These are phyloP conservation scores for Rhynchosporium secalis DNA, from an alignment of 2,329 filamentous ascomycete genomes.

Conservation along the genomic window DNA sequence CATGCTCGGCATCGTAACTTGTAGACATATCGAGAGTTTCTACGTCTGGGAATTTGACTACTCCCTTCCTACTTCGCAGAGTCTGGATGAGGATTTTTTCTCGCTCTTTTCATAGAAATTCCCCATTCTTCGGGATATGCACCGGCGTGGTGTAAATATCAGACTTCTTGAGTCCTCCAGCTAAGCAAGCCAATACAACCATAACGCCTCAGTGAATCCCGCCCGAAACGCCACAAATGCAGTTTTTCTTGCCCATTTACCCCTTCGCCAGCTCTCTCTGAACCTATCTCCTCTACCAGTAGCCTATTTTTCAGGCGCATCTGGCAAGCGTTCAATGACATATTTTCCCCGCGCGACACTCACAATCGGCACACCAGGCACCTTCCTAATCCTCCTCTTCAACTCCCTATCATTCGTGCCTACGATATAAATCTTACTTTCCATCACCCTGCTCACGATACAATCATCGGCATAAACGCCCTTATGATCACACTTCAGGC, in stretches of 20 bases:
- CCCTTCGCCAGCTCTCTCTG: background rate
- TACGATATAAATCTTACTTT: conserved; percentile 76
- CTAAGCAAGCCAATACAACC: too few relatives aligned
- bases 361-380: conserved; percentile 69
- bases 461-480: conserved; percentile 88
- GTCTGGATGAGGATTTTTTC: too few relatives aligned
- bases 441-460: conserved; percentile 69
- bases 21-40: too few relatives aligned
- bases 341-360: conserved; percentile 88
- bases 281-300: background rate
- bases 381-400: conserved; percentile 72
- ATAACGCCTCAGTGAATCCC: background rate
- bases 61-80: too few relatives aligned
- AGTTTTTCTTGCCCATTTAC: background rate
- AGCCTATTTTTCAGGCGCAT: conserved; percentile 63
- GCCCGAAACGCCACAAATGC: background rate
- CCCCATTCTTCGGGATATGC: too few relatives aligned
- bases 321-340: conserved; percentile 86
- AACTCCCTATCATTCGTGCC: conserved; percentile 77
- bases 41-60: too few relatives aligned
- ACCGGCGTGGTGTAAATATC: too few relatives aligned
- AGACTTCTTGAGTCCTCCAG: too few relatives aligned
- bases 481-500: conserved; percentile 87
- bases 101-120: too few relatives aligned
- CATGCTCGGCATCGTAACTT: too few relatives aligned